A percentile compares a stretch with the other conserved stretches of the same genome.
Conservation (phyloP, 257 asterid genomes). For the Cruciata laevipes region DNA sequence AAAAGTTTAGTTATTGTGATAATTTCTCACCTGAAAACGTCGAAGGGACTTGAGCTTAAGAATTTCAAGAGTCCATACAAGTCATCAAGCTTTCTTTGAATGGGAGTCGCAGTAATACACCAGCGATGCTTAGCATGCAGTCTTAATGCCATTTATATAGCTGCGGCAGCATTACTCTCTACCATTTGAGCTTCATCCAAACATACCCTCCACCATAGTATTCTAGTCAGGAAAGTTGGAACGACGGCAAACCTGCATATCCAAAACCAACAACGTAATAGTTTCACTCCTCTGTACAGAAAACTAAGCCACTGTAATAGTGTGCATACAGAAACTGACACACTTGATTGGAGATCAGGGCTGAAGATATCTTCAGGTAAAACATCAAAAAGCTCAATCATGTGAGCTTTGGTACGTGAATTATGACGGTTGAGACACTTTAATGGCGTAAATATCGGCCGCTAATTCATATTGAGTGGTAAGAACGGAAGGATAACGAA, state of each 20-base stretch:
- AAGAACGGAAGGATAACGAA: too few relatives aligned
- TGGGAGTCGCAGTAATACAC: slow-evolving; percentile 98
- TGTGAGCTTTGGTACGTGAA: not conserved
- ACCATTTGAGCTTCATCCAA: slow-evolving; percentile 99
- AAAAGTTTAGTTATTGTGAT: too few relatives aligned
- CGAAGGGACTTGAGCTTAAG: slow-evolving; percentile 81
- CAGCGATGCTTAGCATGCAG: slow-evolving; percentile 84
- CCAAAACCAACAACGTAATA: slow-evolving; percentile 8
- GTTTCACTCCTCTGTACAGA: not conserved
- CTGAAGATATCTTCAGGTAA: too few relatives aligned
- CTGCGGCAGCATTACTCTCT: slow-evolving; percentile 89
- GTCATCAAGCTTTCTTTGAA: slow-evolving; percentile 89
- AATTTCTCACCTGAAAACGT: slow-evolving; percentile 66
- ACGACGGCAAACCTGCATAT: slow-evolving; percentile 74
- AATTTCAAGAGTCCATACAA: slow-evolving; percentile 82
- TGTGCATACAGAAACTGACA: not conserved
- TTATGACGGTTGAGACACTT: not conserved
- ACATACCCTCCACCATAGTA: slow-evolving; percentile 98
- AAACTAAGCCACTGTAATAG: not conserved
- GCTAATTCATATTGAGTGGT: too few relatives aligned
- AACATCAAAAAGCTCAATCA: not conserved
- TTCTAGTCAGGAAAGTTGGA: slow-evolving; percentile 90
- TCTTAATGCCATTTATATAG: slow-evolving; percentile 86
- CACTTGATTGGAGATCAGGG: not conserved
- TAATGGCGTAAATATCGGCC: not conserved